These are phyloP conservation scores for Phaeosphaeria sp. DNA, from an alignment of 2,329 filamentous ascomycete genomes.

Conservation along the genomic window DNA sequence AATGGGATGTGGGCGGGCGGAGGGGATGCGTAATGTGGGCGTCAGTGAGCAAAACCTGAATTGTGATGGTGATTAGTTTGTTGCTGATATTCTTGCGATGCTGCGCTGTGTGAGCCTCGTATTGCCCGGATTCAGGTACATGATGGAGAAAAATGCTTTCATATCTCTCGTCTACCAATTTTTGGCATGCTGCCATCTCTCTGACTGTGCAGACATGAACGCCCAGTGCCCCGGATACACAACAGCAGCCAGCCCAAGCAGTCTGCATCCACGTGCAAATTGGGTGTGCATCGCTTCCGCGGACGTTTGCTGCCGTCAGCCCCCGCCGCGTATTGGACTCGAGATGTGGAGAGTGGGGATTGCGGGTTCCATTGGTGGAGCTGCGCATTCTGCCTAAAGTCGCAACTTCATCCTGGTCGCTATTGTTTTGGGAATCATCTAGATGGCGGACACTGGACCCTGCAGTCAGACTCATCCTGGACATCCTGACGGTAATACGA, in stretches of 20 bases:
- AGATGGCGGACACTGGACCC: not conserved
- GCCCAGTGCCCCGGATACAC: constrained; percentile 3
- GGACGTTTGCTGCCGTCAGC: constrained; percentile 3
- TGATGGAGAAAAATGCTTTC: not conserved
- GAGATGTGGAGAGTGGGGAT: constrained; percentile 5
- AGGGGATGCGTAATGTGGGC: constrained; percentile 1
- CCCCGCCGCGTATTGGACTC: constrained; percentile 8
- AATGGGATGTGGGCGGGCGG: not conserved
- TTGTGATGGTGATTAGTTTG: not conserved
- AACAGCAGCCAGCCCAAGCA: not conserved
- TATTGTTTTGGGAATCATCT: not conserved
- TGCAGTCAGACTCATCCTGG: not conserved
- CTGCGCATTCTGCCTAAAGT: constrained; percentile 13
- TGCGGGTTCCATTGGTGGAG: constrained; percentile 1
- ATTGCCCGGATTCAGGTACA: not conserved
- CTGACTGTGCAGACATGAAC: not conserved
- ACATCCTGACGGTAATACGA: not conserved
- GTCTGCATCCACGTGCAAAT: not conserved
- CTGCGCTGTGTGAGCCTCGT: not conserved
- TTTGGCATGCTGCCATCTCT: not conserved
- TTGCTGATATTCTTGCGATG: not conserved
- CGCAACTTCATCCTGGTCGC: not conserved
- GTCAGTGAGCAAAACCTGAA: not conserved
- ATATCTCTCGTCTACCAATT: not conserved
- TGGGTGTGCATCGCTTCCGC: constrained; percentile 7